These are phyloP conservation scores for Spergularia marina DNA, from an alignment of 148 eudicot species.

Conservation along the genomic window DNA sequence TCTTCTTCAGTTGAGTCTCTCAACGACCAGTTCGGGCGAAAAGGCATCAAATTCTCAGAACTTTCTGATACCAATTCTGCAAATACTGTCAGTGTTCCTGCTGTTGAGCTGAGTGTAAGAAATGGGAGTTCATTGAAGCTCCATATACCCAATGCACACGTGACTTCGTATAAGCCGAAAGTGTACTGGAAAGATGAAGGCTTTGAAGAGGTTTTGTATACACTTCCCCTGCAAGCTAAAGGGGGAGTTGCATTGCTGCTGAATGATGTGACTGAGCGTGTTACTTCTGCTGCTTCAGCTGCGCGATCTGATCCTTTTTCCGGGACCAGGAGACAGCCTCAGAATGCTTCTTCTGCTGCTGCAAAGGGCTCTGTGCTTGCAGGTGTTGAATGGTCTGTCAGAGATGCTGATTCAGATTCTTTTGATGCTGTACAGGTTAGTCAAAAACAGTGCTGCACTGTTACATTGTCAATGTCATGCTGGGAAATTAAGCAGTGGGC, in stretches of 20 bases:
- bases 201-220: conserved; percentile 70
- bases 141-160: conserved; percentile 57
- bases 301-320: conserved; percentile 16
- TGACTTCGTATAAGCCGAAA: conserved; percentile 83
- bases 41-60: conserved; percentile 70
- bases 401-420: conserved; percentile 78
- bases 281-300: conserved; percentile 25
- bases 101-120: conserved; percentile 68
- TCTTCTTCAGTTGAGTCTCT: conserved; percentile 43
- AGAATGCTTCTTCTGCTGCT: conserved; percentile 10
- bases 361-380: conserved; percentile 30
- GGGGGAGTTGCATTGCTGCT: conserved; percentile 80
- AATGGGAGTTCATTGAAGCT: conserved; percentile 86
- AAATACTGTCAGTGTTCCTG: conserved; percentile 22
- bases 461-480: too few species aligned
- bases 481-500: too few species aligned
- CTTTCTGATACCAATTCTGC: not conserved
- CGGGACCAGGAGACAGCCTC: conserved; percentile 11
- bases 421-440: conserved; percentile 91
- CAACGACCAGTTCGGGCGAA: conserved; percentile 70
- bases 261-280: conserved; percentile 42
- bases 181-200: conserved; percentile 93
- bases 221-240: conserved; percentile 41
- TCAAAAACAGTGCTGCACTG: not conserved
- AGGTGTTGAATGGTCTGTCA: conserved; percentile 64